phyloP scores from a whole-genome alignment of 495 filamentous ascomycete genomes.

The Rhizodiscina lignyota region DNA sequence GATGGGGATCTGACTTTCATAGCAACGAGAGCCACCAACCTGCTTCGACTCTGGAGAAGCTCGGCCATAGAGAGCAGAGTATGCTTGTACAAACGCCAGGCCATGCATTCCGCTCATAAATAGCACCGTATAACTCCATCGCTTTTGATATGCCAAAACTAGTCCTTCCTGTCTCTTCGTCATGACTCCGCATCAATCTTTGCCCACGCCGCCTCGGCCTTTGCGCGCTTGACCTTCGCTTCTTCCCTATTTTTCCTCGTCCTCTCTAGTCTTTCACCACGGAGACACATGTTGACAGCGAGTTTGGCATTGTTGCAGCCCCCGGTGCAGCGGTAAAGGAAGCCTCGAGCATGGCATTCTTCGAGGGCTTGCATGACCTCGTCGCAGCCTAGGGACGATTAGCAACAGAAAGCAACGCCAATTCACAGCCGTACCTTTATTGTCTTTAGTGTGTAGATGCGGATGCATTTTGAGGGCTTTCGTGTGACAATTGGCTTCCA shows the following conservation, averaged over 20 bases:
- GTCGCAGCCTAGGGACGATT: slow-evolving; percentile 55
- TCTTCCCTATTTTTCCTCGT: slow-evolving; percentile 59
- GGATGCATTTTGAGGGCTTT: slow-evolving; percentile 97
- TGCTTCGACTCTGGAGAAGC: too few species aligned
- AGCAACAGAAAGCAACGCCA: slow-evolving; percentile 1
- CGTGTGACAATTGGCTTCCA: too few species aligned
- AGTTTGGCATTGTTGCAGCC: slow-evolving; percentile 79
- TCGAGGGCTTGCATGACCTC: slow-evolving; percentile 85
- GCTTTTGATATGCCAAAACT: not conserved
- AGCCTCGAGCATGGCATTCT: slow-evolving; percentile 86
- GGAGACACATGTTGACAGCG: slow-evolving; percentile 66
- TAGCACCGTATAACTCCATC: not conserved
- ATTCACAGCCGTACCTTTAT: slow-evolving; percentile 42
- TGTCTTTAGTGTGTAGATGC: slow-evolving; percentile 82
- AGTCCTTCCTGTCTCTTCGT: slow-evolving; percentile 5
- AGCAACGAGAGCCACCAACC: not conserved
- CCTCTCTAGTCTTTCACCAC: slow-evolving; percentile 57
- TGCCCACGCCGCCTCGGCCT: slow-evolving; percentile 58
- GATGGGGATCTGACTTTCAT: not conserved
- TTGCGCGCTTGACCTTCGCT: slow-evolving; percentile 48
- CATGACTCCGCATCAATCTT: slow-evolving; percentile 65
- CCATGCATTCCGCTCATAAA: not conserved
- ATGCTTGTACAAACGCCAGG: not conserved
- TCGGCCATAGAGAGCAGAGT: not conserved
- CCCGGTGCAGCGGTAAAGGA: slow-evolving; percentile 72